Percentiles rank a stretch among this genome's conserved stretches.
Conservation (phyloP, 75 land plant species). For the Pinus albicaulis region DNA sequence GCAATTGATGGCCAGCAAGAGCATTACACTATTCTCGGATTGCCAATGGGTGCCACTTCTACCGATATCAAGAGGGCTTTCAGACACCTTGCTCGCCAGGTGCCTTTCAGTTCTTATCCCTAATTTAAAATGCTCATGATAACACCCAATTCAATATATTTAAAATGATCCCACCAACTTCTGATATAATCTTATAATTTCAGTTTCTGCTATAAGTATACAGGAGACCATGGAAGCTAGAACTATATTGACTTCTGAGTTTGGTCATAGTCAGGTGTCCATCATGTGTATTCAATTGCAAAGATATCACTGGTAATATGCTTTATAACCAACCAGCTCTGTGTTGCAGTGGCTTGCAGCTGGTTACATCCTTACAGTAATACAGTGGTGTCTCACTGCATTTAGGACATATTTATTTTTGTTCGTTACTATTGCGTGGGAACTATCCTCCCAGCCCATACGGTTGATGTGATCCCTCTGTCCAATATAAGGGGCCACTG, state of each 20-base stretch:
- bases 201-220: background rate
- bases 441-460: background rate
- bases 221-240: background rate
- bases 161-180: background rate
- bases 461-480: background rate
- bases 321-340: background rate
- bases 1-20: conserved; percentile 24
- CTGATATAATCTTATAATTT: background rate
- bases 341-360: background rate
- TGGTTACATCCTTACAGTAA: no score
- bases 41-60: conserved; percentile 36
- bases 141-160: background rate
- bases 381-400: no score
- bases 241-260: background rate
- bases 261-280: background rate
- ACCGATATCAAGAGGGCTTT: conserved; percentile 64
- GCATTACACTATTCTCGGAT: conserved; percentile 72
- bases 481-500: background rate
- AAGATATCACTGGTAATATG: background rate
- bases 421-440: background rate
- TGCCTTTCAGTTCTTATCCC: conserved; percentile 3
- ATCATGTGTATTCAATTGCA: background rate
- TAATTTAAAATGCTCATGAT: background rate
- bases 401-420: background rate
- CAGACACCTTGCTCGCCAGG: conserved; percentile 80